Base-by-base conservation (phyloP, 345 rosid species). In the Bruguiera gymnorhiza region DNA sequence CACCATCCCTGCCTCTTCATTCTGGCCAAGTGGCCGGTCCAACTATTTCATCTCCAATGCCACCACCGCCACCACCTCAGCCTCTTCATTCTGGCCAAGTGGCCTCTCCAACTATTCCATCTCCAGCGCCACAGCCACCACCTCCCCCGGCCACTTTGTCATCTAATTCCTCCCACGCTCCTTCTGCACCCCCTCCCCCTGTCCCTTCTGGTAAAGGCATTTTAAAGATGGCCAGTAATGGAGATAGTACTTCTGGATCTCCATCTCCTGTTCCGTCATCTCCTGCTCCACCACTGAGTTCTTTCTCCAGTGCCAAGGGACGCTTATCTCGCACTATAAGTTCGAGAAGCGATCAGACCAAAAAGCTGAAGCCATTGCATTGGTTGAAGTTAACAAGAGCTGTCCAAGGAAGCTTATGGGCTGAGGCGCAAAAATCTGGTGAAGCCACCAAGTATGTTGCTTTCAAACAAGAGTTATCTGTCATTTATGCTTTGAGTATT, bases 381-480 rank as follows among this genome's bases (percentile, higher is more conserved):
- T 94, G 98, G 98, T 80, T 94, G 84, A 94, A 94, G 84, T 70
- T 94, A 66, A 78, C 93, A 62, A 94, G 91, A 88, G 97, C 97
- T 36, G 91, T 89, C 24, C 88, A 85, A 69, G 98, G 98, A 78
- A 94, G 98, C 78, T 83, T 94, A 67, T 94, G 98, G 98, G 98
- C 97, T 39, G 98, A 94, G 81, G 77, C 98, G 63, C 96, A 88
- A 78, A 94, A 89, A 81, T 75, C 86, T 69, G 89, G 92, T 70
- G 96, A 93, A 79, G 87, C 88, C 69, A 79, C 97, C 31, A 89
- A 86, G 98, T 94, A 84, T 20, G 86, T 79, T 67, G 63, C 70
- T 73, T 63, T 37, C 52, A 9, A 59, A 77, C 50, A 53, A 27
- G 15, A 51, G 16, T 50, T 73, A 13, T 70, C 9, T 67, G 30